Base-by-base conservation (phyloP, 73 alveolate genomes). In the Paramecium sonneborni region DNA sequence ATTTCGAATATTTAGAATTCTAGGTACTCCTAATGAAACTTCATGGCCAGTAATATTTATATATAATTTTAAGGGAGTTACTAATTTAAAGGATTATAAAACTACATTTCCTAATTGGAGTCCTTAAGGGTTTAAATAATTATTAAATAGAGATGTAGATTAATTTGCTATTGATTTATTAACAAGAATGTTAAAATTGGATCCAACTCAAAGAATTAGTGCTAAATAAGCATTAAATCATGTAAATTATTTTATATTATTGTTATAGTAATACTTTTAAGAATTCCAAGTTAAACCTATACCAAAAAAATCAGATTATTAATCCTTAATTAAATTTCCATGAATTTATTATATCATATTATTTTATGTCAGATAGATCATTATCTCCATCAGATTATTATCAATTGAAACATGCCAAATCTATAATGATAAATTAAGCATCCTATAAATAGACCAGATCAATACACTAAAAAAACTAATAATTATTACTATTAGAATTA, bases 21-120 rank as follows among this genome's bases (percentile, higher is more conserved):
- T 96, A 62, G 99, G 99, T 5, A 97, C 99, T n/a, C 99, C 99
- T 8, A 95, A 93, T 62, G 99, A 97, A 87, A 95, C 93, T 9
- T 85, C 94, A 68, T 97, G 98, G 98, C 98, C 96, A 34, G 93
- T 79, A 32, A 86, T 86, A 14, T 43, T 93, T 26, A 35, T 12
- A 55, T 41, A 12, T 18, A 34, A 7, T 57, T 57, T 98, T 98
- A 96, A 97, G 32, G 97, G 96, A 7, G 97, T 95, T 11, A 72
- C 97, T 28, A 94, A 94, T 44, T 76, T 95, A 23, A 88, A 76
- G 48, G 98, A 95, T 86, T 95, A 85, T 39, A 94, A 95, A 67
- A 89, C 94, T 11, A 92, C 96, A 9, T 95, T 94, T 52, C 98
- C 98, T 5, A 94, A 92, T 37, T 95, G 96, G 96, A 55, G 46